Base-by-base conservation (phyloP, 75 land plant species). In the Pinus tabuliformis region DNA sequence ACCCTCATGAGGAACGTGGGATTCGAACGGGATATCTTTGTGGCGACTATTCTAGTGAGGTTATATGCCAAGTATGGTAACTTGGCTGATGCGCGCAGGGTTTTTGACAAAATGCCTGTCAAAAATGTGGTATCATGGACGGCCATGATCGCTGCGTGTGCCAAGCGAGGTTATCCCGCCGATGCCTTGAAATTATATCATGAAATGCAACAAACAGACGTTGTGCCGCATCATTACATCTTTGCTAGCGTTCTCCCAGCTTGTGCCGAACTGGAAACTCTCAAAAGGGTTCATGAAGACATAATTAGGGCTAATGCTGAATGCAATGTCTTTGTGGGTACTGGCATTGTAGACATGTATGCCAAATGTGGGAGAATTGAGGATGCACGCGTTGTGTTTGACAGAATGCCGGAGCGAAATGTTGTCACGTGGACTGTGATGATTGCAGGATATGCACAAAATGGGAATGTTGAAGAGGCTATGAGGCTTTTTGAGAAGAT, bases 111-210 rank as follows among this genome's bases (percentile, higher is more conserved):
- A 78, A 78, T 91, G 77, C 1, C 73, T 26, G 28, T 17, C 7
- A 84, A 75, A 66, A 89, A 89, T 59, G 70, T 83, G 80, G 86
- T 91, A 62, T 74, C 83, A 2, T 91, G 91, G 91, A 89, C 89
- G 8, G 89, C 86, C 36, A 85, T 91, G 81, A 78, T 91, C 13
- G 73, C 82, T 74, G 91, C 85, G 66, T 91, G 79, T 87, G 82
- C 91, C 21, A 82, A 89, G 59, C 85, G 83, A 73, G 86, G 70
- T 15, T 74, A 54, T 78, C 79, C 60, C 20, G 72, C 78, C 5
- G 82, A 83, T 20, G 89, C 91, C 4, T 37, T 91, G 72, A 70
- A 73, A 42, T 57, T 82, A 13, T 86, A 77, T 30, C 72, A 75
- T 61, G 22, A 52, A 45, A 91, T 91, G 93, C 79, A 68, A 63